Percentiles rank a stretch among this genome's conserved stretches.
These are phyloP conservation scores for Suillus cothurnatus DNA, from an alignment of 768 basidiomycete species.

Conservation along the genomic window DNA sequence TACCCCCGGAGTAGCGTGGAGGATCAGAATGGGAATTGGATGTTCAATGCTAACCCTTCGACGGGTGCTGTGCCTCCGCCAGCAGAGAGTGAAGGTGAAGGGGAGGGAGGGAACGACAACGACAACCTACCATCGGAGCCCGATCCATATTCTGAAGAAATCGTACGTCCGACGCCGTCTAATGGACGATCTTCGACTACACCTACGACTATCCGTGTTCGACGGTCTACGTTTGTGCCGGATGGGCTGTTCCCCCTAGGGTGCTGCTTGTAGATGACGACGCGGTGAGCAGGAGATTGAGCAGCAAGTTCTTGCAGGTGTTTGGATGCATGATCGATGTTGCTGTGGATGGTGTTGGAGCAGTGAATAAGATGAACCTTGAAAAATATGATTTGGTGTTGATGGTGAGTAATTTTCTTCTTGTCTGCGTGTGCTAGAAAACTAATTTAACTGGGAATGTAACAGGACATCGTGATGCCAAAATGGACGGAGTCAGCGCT, in stretches of 20 bases:
- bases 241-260: slow-evolving; percentile 88
- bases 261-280: slow-evolving; percentile 97
- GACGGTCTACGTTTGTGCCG: slow-evolving; percentile 80
- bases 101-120: slow-evolving; percentile 21
- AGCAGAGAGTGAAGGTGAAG: slow-evolving; percentile 25
- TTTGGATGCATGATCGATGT: slow-evolving; percentile 95
- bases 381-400: slow-evolving; percentile 95
- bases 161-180: slow-evolving; percentile 42
- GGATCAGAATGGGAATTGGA: slow-evolving; percentile 63
- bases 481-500: slow-evolving; percentile 85
- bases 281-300: slow-evolving; percentile 83
- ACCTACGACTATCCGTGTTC: slow-evolving; percentile 50
- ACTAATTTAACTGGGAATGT: slow-evolving; percentile 1
- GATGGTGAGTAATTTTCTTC: slow-evolving; percentile 64
- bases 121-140: slow-evolving; percentile 21
- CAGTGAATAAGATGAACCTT: slow-evolving; percentile 95
- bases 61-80: slow-evolving; percentile 12
- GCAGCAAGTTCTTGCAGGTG: slow-evolving; percentile 92
- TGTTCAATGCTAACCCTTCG: slow-evolving; percentile 43
- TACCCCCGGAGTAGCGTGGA: slow-evolving; percentile 59
- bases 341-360: slow-evolving; percentile 89
- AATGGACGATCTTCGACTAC: slow-evolving; percentile 21
- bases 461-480: slow-evolving; percentile 93
- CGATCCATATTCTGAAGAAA: slow-evolving; percentile 37
- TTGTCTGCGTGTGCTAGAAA: background rate